Evolutionary conservation across 352 stramenopile species (phyloP), one percentile per base, ranked within the genome.

Genomic region (Phytophthora kernoviae): DNA sequence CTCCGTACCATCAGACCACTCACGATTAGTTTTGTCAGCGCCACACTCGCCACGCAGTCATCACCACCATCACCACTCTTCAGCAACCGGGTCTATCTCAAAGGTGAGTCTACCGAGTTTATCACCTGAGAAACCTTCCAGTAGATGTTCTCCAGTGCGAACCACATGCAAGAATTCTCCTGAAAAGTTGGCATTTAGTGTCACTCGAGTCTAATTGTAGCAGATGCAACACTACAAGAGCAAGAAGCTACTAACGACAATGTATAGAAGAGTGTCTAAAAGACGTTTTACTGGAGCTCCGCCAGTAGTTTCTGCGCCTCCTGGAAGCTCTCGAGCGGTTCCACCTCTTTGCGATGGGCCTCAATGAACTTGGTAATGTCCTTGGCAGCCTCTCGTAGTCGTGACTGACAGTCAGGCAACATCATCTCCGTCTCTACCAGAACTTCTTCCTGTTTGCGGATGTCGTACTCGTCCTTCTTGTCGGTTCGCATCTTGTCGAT

Each of bases 371-470:
- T 68, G 41, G 54, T 43, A 21, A 93, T 65, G 62, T 91, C 82
- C 15, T 53, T 70, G 33, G 68, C 75, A 20, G 80, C 79, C 53
- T 91, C 81, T 27, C 74, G 62, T 6, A 93, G 77, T 2, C 84
- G 80, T 63, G 67, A 77, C 48, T 90, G 75, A 62, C 81, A 91
- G 62, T 93, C 84, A 6, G 84, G 84, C 30, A 91, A 66, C 84
- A 93, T 93, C 8, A 67, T 89, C 68, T 91, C 81, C 20, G 81
- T 91, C 70, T 93, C 84, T 30, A 87, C 70, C 21, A 91, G 72
- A 56, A 93, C 84, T 49, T 93, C 81, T 53, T 91, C 76, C 54
- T 93, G 84, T 53, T 93, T 93, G 34, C 79, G 81, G 57, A 93
- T 77, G 58, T 91, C 81, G 61, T 91, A 66, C 58, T 90, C 81